Evolutionary conservation across 2,329 filamentous ascomycete genomes (phyloP).

Genomic region (Colletotrichum tanaceti): DNA sequence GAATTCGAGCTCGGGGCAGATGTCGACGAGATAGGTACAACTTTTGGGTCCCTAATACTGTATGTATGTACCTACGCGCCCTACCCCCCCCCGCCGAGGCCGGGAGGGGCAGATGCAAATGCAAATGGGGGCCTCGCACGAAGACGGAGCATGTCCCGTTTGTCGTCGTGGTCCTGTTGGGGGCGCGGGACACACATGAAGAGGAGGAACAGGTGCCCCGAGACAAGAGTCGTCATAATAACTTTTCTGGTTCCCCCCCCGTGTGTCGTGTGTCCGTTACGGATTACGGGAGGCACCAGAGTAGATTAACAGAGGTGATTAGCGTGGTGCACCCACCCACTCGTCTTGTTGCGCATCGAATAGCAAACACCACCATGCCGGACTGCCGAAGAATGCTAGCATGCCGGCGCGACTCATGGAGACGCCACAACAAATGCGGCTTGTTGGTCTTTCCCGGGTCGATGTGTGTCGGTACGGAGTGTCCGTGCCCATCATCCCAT

Average conservation of each 20-base stretch:
- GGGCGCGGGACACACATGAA: too few relatives aligned
- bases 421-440: constrained; percentile 1
- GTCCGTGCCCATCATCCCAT: too few relatives aligned
- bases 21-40: constrained; percentile 15
- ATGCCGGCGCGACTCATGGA: constrained; percentile 20
- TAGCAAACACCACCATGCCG: background rate
- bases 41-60: too few relatives aligned
- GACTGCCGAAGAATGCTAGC: constrained; percentile 4
- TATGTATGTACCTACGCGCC: too few relatives aligned
- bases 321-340: background rate
- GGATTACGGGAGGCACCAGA: too few relatives aligned
- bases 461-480: background rate
- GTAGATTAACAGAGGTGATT: background rate
- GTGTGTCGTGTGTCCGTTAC: background rate
- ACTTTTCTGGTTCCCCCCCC: too few relatives aligned
- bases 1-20: background rate
- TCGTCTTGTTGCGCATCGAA: background rate
- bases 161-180: too few relatives aligned
- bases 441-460: background rate
- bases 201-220: too few relatives aligned
- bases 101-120: constrained; percentile 1
- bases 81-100: constrained; percentile 1
- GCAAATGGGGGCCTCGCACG: too few relatives aligned
- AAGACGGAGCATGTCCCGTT: too few relatives aligned
- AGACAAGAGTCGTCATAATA: too few relatives aligned